These are phyloP conservation scores for Penicillium nucicola DNA, from an alignment of 495 filamentous ascomycete genomes.

Conservation along the genomic window DNA sequence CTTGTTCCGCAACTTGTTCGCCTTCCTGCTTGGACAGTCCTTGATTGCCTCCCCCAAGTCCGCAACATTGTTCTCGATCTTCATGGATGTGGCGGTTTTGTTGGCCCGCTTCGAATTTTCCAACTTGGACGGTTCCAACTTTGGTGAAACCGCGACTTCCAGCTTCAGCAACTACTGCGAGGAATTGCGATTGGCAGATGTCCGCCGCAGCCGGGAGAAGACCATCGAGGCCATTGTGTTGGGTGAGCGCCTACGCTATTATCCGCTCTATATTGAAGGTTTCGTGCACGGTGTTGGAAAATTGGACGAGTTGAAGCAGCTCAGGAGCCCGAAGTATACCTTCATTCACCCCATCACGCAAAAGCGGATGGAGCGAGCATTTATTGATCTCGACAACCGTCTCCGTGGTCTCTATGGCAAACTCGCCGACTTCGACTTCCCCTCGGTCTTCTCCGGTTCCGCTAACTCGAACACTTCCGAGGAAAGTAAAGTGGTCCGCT, in stretches of 20 bases:
- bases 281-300: constrained; percentile 94
- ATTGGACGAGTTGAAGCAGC: constrained; percentile 66
- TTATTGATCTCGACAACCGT: constrained; percentile 71
- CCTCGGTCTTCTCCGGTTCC: constrained; percentile 83
- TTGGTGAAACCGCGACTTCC: constrained; percentile 71
- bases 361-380: constrained; percentile 75
- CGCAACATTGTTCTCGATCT: constrained; percentile 67
- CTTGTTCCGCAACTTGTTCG: constrained; percentile 84
- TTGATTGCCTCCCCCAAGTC: constrained; percentile 72
- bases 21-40: constrained; percentile 77
- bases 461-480: constrained; percentile 71
- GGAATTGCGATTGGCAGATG: constrained; percentile 72
- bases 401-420: constrained; percentile 62
- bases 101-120: constrained; percentile 74
- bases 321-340: constrained; percentile 64
- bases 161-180: constrained; percentile 77
- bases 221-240: constrained; percentile 86
- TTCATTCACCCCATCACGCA: constrained; percentile 68
- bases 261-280: constrained; percentile 80
- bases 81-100: constrained; percentile 66
- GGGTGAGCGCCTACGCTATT: constrained; percentile 80
- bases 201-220: constrained; percentile 80
- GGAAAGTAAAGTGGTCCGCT: constrained; percentile 75
- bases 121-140: constrained; percentile 76
- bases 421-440: constrained; percentile 84